Conservation (phyloP, 2,329 filamentous ascomycete genomes). For the Calonectria naviculata region DNA sequence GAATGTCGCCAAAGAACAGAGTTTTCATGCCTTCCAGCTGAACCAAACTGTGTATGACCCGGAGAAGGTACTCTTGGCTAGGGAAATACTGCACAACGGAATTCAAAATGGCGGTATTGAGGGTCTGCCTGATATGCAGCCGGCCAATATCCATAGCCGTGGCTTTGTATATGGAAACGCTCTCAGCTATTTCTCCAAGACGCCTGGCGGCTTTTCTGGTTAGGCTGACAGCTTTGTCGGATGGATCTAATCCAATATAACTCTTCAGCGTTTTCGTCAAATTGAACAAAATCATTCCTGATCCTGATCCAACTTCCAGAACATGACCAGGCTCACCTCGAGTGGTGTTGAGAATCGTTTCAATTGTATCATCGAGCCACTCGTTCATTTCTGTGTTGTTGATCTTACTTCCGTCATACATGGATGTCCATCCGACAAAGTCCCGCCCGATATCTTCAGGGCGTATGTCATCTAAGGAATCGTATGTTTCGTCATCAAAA, state of each 20-base stretch:
- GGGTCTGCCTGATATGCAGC: not conserved
- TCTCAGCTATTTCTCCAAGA: too few species aligned
- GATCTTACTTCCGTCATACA: not conserved
- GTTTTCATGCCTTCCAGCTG: constrained; percentile 2
- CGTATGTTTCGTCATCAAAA: not conserved
- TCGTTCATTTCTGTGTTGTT: not conserved
- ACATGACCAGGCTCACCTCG: not conserved
- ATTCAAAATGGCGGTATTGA: constrained; percentile 38
- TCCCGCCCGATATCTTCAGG: not conserved
- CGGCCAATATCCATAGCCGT: constrained; percentile 33
- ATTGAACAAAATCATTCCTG: not conserved
- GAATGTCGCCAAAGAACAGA: constrained; percentile 38
- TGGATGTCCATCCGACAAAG: not conserved
- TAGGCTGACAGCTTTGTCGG: not conserved
- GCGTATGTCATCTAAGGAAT: too few species aligned
- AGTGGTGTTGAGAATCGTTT: not conserved
- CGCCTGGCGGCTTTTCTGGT: too few species aligned
- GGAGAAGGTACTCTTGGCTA: constrained; percentile 32
- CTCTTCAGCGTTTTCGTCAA: not conserved
- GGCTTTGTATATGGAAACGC: constrained; percentile 26
- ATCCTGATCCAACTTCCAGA: not conserved
- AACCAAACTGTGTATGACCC: constrained; percentile 25
- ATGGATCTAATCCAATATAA: not conserved
- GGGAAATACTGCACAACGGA: constrained; percentile 45
- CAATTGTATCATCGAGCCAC: not conserved